Evolutionary conservation across 306 rosid genomes (phyloP).

Genomic region (Ochetophila trinervis): DNA sequence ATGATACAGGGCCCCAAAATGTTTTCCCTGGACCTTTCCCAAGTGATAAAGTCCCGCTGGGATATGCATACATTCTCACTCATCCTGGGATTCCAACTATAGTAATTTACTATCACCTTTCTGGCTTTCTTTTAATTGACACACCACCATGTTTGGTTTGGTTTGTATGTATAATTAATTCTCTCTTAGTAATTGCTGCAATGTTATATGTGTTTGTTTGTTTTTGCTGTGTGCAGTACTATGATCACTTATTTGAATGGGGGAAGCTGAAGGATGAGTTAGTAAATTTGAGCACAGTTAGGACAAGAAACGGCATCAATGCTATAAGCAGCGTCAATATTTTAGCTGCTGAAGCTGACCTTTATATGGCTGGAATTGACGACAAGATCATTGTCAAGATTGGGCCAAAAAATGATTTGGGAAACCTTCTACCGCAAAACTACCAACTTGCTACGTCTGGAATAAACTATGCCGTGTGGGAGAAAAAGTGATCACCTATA

Average conservation of each 20-base stretch:
- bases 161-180: neutral
- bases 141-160: neutral
- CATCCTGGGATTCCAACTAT: constrained; percentile 77
- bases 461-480: constrained; percentile 65
- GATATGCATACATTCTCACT: constrained; percentile 79
- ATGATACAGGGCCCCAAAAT: constrained; percentile 69
- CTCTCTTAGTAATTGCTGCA: neutral
- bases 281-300: constrained; percentile 39
- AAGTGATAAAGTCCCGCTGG: constrained; percentile 59
- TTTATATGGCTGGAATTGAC: constrained; percentile 60
- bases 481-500: constrained; percentile 13
- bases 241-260: constrained; percentile 73
- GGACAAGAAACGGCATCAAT: constrained; percentile 54
- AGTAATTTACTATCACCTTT: constrained; percentile 30
- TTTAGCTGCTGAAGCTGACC: constrained; percentile 54
- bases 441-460: constrained; percentile 49
- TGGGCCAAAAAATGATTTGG: constrained; percentile 53
- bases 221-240: constrained; percentile 52
- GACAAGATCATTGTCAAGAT: constrained; percentile 64
- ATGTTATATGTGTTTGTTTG: neutral
- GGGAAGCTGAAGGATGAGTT: constrained; percentile 54
- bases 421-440: constrained; percentile 53
- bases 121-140: no score
- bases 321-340: constrained; percentile 44
- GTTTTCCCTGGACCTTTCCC: constrained; percentile 55